phyloP scores from a whole-genome alignment of 2,329 filamentous ascomycete species.

The Thielaviopsis euricoi region DNA sequence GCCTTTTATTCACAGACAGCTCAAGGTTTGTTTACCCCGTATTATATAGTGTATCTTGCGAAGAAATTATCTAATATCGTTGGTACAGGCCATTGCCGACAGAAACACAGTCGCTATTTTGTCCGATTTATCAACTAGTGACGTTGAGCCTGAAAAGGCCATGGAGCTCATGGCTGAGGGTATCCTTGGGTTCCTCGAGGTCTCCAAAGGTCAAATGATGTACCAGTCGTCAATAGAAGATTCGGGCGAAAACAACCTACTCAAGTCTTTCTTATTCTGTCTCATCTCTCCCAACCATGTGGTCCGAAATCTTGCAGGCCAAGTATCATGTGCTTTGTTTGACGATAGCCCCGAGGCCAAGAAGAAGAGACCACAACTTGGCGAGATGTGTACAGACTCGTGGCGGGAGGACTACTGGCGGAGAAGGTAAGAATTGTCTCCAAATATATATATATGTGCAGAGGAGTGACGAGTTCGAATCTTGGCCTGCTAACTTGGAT shows the following conservation, averaged over 20 bases:
- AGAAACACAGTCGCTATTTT: conserved; percentile 3
- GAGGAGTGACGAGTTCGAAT: background rate
- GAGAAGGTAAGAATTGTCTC: conserved; percentile 25
- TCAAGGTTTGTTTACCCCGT: conserved; percentile 30
- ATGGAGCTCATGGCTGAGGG: conserved; percentile 30
- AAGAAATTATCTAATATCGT: background rate
- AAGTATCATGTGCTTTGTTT: conserved; percentile 33
- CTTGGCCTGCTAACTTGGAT: background rate
- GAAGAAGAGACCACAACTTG: conserved; percentile 21
- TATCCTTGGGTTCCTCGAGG: conserved; percentile 40
- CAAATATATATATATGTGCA: background rate
- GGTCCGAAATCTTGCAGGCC: conserved; percentile 30
- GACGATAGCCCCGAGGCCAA: conserved; percentile 20
- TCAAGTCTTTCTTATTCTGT: conserved; percentile 32
- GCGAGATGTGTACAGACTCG: conserved; percentile 20
- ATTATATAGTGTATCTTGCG: background rate
- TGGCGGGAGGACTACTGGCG: conserved; percentile 34
- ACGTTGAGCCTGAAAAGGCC: conserved; percentile 14
- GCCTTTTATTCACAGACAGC: conserved; percentile 37
- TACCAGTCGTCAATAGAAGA: conserved; percentile 14
- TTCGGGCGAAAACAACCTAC: conserved; percentile 4
- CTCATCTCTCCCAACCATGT: conserved; percentile 34
- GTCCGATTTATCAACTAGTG: conserved; percentile 1
- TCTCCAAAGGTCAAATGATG: conserved; percentile 20
- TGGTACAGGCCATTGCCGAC: conserved; percentile 12